A percentile compares a stretch with the other conserved stretches of the same genome.
These are phyloP conservation scores for Candida succiphila DNA, from an alignment of 805 yeast species.

Conservation along the genomic window DNA sequence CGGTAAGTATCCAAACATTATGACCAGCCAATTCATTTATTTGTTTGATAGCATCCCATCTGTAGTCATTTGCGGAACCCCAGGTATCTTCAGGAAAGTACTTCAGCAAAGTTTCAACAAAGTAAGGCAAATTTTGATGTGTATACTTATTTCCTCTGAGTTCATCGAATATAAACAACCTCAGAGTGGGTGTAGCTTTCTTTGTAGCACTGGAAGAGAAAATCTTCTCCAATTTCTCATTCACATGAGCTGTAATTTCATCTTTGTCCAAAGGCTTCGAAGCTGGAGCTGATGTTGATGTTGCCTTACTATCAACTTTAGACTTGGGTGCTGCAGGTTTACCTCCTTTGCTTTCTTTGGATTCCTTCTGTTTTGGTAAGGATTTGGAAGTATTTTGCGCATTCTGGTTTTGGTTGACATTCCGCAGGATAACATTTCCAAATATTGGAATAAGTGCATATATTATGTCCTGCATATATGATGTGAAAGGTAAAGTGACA, in stretches of 20 bases:
- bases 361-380: too few relatives aligned
- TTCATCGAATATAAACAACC: background rate
- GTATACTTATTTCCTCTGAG: background rate
- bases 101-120: slow-evolving; percentile 1
- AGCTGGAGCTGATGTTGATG: background rate
- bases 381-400: too few relatives aligned
- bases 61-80: slow-evolving; percentile 4
- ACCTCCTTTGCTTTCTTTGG: too few relatives aligned
- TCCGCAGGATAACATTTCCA: background rate
- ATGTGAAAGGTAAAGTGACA: background rate
- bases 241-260: background rate
- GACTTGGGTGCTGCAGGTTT: too few relatives aligned
- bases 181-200: slow-evolving; percentile 1
- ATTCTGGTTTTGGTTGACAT: too few relatives aligned
- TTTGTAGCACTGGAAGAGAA: slow-evolving; percentile 1
- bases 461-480: background rate
- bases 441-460: slow-evolving; percentile 1
- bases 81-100: slow-evolving; percentile 6
- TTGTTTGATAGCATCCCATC: slow-evolving; percentile 4
- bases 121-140: background rate
- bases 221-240: background rate
- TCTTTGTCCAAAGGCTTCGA: background rate
- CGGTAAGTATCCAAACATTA: slow-evolving; percentile 2
- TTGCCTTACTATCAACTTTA: background rate
- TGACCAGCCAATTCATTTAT: background rate